phyloP scores from a whole-genome alignment of 1,284 basidiomycete species.

The Hypsizygus ulmarius region DNA sequence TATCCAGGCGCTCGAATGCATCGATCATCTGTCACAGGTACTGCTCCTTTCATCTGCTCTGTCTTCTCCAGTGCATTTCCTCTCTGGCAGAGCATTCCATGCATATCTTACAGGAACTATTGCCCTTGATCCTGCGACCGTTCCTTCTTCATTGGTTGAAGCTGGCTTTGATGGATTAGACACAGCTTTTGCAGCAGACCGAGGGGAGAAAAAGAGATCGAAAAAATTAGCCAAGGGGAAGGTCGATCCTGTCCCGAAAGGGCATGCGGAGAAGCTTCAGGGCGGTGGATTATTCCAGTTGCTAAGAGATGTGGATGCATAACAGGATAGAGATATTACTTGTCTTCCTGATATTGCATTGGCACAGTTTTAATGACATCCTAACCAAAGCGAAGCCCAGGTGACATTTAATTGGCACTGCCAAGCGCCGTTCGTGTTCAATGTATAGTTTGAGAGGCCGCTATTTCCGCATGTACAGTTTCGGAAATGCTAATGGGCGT shows the following conservation, averaged over 20 bases:
- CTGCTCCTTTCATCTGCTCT: constrained; percentile 52
- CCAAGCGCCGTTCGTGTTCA: too few relatives aligned
- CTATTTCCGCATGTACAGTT: too few relatives aligned
- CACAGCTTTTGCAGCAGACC: constrained; percentile 46
- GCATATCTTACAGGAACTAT: constrained; percentile 36
- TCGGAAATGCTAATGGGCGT: too few relatives aligned
- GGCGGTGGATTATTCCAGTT: constrained; percentile 11
- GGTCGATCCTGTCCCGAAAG: constrained; percentile 11
- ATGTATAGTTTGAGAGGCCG: too few relatives aligned
- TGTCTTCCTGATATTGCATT: too few relatives aligned
- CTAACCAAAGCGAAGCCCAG: too few relatives aligned
- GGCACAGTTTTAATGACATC: too few relatives aligned
- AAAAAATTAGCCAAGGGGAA: constrained; percentile 22
- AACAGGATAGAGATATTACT: too few relatives aligned
- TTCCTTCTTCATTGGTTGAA: constrained; percentile 40
- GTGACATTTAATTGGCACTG: too few relatives aligned
- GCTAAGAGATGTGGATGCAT: constrained; percentile 9
- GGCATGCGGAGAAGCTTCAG: constrained; percentile 10
- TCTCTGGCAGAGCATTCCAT: constrained; percentile 64
- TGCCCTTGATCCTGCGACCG: constrained; percentile 20
- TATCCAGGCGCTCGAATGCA: constrained; percentile 54
- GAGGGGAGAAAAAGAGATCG: constrained; percentile 42
- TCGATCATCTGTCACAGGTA: constrained; percentile 58
- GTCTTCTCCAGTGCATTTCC: constrained; percentile 41
- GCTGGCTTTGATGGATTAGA: constrained; percentile 49